Base-by-base conservation (phyloP, 805 yeast genomes). In the Limtongozyma cylindracea region DNA sequence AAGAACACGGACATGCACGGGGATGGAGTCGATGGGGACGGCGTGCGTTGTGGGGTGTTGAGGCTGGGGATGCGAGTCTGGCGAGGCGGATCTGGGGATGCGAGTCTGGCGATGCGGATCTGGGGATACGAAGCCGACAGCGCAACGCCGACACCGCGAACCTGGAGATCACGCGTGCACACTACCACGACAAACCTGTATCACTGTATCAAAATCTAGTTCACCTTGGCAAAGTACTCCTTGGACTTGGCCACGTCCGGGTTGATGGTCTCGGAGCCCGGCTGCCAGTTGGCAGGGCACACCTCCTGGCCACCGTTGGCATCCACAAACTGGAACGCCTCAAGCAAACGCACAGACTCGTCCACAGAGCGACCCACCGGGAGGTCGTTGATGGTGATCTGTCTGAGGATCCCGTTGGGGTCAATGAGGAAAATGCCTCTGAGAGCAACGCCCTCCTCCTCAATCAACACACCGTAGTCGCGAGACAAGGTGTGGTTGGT, bases 321-420 rank as follows among this genome's bases (percentile, higher is more conserved):
- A 54, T 82, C 96, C 41, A 93, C 76, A 82, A 91, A 88, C 62
- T 84, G 93, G 93, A 88, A 88, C 38, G 95, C 99, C 50, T 88
- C 96, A 32, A 88, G 65, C 47, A 88, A 67, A 71, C 99, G 82
- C 47, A 78, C 62, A 35, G 95, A 73, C 67, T 88, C 99, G 35
- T 82, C 95, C 37, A 88, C 98, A 44, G 76, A 73, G 66, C 98
- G 80, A 52, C 98, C 98, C 37, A 88, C 99, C 51, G 98, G 94
- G 51, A 84, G 72, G 55, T 88, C 96, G 65, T 88, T 88, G 64
- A 88, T 62, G 56, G 96, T 84, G 57, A 73, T 61, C 62, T 88
- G 98, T 72, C 96, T 78, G 41, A 88, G 65, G 39, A 50, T 50
- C 41, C 95, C 95, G 54, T 71, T 63, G 49, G 96, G 96, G 61